A percentile compares a stretch with the other conserved stretches of the same genome.
Conservation (phyloP, 2,329 filamentous ascomycete species). For the Scleromitrula shiraiana region DNA sequence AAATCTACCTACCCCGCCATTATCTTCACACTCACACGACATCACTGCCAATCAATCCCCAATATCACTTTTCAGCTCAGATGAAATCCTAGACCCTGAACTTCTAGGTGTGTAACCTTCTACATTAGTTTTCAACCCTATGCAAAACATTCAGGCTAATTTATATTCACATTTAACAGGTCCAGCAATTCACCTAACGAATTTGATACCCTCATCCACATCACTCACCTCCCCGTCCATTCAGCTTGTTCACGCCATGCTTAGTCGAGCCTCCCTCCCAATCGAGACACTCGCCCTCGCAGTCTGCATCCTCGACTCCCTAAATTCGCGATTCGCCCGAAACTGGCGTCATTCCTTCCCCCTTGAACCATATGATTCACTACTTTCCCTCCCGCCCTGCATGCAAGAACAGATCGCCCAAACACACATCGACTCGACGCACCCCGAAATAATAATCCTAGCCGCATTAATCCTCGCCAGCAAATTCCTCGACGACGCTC, state of each 20-base stretch:
- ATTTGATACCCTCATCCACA: constrained; percentile 55
- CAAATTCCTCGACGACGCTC: constrained; percentile 56
- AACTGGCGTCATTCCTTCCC: constrained; percentile 55
- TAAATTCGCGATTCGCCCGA: constrained; percentile 54
- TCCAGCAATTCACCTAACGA: constrained; percentile 57
- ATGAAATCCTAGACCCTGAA: constrained; percentile 24
- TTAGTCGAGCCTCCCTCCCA: constrained; percentile 48
- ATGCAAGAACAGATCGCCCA: constrained; percentile 29
- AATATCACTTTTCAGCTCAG: constrained; percentile 15
- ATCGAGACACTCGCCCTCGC: constrained; percentile 56
- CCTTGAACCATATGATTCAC: constrained; percentile 32
- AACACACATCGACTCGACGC: constrained; percentile 54
- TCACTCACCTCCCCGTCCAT: constrained; percentile 52
- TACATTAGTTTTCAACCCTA: constrained; percentile 9
- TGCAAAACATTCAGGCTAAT: constrained; percentile 20
- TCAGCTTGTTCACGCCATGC: constrained; percentile 50
- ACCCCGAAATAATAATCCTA: constrained; percentile 56
- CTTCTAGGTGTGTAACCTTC: constrained; percentile 23
- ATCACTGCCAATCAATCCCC: constrained; percentile 16
- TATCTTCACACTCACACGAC: constrained; percentile 33
- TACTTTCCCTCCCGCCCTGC: constrained; percentile 18
- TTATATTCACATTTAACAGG: constrained; percentile 40
- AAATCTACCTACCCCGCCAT: constrained; percentile 59
- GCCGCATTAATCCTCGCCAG: constrained; percentile 54
- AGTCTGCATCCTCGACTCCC: constrained; percentile 58